A percentile compares a stretch with the other conserved stretches of the same genome.
Conservation (phyloP, 345 rosid species). For the Gossypium sturtianum region DNA sequence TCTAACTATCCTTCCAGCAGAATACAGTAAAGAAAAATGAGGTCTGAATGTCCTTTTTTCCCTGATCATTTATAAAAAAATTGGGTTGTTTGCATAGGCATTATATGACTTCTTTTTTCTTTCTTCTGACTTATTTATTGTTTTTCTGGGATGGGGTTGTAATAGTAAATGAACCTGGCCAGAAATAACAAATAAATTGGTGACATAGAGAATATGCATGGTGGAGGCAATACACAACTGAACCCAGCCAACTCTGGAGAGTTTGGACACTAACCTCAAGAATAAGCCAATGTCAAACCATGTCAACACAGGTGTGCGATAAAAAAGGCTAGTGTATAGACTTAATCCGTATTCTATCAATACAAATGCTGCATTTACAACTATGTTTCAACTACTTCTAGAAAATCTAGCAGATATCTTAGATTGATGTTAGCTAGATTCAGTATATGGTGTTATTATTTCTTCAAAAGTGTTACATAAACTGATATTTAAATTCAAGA, state of each 20-base stretch:
- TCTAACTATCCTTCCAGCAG: background rate
- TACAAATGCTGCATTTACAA: background rate
- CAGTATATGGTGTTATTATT: background rate
- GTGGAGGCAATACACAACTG: background rate
- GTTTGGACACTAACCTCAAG: background rate
- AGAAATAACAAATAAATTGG: background rate
- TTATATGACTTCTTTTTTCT: background rate
- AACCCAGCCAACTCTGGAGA: background rate
- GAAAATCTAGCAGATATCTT: slow-evolving; percentile 20
- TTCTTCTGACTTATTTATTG: background rate
- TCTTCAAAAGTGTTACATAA: background rate
- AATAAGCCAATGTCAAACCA: background rate
- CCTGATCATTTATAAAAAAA: background rate
- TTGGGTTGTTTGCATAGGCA: background rate
- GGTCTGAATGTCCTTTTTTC: background rate
- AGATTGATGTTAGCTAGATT: background rate
- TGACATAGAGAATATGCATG: background rate
- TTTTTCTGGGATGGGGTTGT: background rate
- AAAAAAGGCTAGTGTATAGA: background rate
- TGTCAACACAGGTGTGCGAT: background rate
- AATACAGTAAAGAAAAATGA: background rate
- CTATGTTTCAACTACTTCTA: background rate
- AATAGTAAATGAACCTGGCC: background rate
- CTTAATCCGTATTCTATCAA: background rate
- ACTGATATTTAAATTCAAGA: background rate